A percentile compares a stretch with the other conserved stretches of the same genome.
phyloP scores from a whole-genome alignment of 164 flowering plant genomes.

The Taxillus chinensis region DNA sequence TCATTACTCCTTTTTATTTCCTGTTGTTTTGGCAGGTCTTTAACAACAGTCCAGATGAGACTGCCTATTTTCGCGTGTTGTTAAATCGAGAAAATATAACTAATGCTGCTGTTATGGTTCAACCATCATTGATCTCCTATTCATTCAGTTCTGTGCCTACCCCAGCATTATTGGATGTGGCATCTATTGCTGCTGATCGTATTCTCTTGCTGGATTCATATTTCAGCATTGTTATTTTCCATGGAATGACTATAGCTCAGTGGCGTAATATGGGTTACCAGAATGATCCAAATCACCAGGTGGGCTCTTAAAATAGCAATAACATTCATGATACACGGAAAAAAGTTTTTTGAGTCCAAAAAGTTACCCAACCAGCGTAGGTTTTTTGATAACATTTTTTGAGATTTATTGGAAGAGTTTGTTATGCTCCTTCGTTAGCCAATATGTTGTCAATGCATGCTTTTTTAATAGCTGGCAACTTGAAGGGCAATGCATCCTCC shows the following conservation, averaged over 20 bases:
- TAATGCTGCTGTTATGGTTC: constrained; percentile 93
- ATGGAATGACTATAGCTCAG: constrained; percentile 94
- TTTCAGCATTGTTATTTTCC: constrained; percentile 87
- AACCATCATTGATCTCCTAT: constrained; percentile 83
- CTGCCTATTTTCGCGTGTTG: constrained; percentile 93
- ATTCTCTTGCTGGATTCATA: constrained; percentile 84
- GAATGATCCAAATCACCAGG: constrained; percentile 83
- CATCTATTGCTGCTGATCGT: constrained; percentile 77
- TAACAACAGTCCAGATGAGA: constrained; percentile 98
- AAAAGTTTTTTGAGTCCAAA: not conserved
- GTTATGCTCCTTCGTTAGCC: not conserved
- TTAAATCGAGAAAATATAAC: constrained; percentile 69
- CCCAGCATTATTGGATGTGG: constrained; percentile 87
- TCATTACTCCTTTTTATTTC: not conserved
- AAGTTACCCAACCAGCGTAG: too few relatives aligned
- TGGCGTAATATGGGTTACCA: constrained; percentile 97
- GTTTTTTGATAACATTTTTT: too few relatives aligned
- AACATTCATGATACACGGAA: not conserved
- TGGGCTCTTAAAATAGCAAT: constrained; percentile 9
- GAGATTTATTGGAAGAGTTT: not conserved
- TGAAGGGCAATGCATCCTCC: not conserved
- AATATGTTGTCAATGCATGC: not conserved
- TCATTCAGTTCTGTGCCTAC: constrained; percentile 60
- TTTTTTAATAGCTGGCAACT: not conserved
- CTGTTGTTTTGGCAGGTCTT: constrained; percentile 51